Percentiles rank a stretch among this genome's conserved stretches.
Evolutionary conservation across 2,329 filamentous ascomycete species (phyloP).

Genomic region (Phialophora verrucosa): DNA sequence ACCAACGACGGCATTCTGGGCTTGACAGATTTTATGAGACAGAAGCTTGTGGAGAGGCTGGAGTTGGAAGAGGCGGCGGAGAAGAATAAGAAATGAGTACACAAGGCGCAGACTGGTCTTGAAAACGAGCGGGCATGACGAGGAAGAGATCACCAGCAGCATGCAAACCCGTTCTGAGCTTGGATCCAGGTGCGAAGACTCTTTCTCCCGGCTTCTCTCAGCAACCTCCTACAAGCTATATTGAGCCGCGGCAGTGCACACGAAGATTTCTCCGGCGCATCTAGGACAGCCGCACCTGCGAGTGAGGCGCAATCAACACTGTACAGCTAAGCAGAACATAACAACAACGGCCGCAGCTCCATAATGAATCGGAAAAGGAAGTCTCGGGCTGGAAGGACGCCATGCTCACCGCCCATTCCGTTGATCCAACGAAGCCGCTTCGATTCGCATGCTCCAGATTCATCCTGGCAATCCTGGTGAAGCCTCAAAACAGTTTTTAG

Average conservation of each 20-base stretch:
- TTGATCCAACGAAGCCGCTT: neutral
- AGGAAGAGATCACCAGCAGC: neutral
- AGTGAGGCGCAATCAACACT: neutral
- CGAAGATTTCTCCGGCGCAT: neutral
- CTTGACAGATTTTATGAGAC: constrained; percentile 56
- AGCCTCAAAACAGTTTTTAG: neutral
- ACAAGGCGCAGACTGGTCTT: neutral
- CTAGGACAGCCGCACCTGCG: neutral
- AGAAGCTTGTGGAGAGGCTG: constrained; percentile 57
- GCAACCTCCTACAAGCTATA: neutral
- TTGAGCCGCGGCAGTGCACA: neutral
- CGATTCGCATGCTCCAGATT: neutral
- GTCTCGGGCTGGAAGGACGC: neutral
- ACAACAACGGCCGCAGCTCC: neutral
- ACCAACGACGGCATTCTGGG: constrained; percentile 65
- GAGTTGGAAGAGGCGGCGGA: constrained; percentile 42
- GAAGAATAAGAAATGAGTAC: constrained; percentile 25
- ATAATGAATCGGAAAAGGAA: neutral
- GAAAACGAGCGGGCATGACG: neutral
- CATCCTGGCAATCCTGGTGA: neutral
- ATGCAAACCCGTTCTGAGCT: neutral
- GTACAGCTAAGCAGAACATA: neutral
- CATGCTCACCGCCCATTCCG: neutral
- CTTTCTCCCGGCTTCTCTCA: neutral
- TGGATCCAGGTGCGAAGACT: neutral